Base-by-base conservation (phyloP, 192 early-diverging fungal species). In the Lobosporangium transversale region DNA sequence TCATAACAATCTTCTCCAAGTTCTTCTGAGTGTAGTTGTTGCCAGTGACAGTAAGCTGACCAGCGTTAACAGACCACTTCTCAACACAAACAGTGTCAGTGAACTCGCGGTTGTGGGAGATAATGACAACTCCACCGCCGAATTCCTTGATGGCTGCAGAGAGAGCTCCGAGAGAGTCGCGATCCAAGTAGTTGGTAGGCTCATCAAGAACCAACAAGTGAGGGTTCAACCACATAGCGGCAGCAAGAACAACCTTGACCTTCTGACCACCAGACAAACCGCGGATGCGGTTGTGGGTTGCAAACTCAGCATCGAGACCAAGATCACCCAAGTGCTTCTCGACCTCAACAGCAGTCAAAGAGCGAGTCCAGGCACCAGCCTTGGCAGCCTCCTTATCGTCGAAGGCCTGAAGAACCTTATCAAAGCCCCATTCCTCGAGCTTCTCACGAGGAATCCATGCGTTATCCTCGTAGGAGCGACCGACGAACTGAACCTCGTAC, bases 201-300 rank as follows among this genome's bases (percentile, higher is more conserved):
- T 94, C 93, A 79, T 96, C 94, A 58, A 96, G 85, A 62, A 96
- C 87, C 70, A 96, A 89, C 71, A 95, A 91, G 79, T 96, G 95
- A 53, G 96, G 96, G 74, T 90, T 86, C 76, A 91, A 89, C 91
- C 93, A 93, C 85, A 94, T 86, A 50, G 93, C 91, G 64, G 90
- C 91, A 50, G 86, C 91, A 75, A 94, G 85, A 33, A 94, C 93
- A 37, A 94, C 88, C 81, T 93, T 93, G 79, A 94, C 93, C 80
- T 94, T 94, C 78, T 94, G 92, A 60, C 91, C 91, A 79, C 90
- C 91, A 55, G 88, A 88, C 30, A 94, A 80, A 58, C 88, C 90
- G 52, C 82, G 61, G 68, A 93, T 91, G 57, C 80, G 80, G 78
- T 82, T 86, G 85, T 90, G 82, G 60, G 88, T 86, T 49, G 90